phyloP scores from a whole-genome alignment of 2,329 filamentous ascomycete genomes.

The Kalmusia sp. region DNA sequence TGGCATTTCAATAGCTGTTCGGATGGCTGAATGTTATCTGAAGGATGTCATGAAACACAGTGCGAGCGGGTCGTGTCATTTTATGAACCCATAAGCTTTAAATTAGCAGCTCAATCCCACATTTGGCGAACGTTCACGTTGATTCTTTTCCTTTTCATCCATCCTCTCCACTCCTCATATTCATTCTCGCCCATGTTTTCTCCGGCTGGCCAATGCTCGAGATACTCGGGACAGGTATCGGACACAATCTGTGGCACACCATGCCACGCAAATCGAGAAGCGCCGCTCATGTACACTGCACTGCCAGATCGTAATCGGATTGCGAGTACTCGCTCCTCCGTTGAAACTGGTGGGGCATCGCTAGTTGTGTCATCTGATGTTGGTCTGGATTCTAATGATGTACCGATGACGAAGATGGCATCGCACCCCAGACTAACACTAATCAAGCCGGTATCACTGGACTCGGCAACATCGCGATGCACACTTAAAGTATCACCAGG shows the following conservation, averaged over 20 bases:
- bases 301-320: slow-evolving; percentile 77
- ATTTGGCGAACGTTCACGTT: slow-evolving; percentile 95
- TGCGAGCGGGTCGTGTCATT: too few relatives aligned
- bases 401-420: slow-evolving; percentile 83
- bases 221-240: slow-evolving; percentile 76
- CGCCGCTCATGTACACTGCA: slow-evolving; percentile 85
- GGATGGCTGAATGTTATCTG: too few relatives aligned
- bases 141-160: slow-evolving; percentile 87
- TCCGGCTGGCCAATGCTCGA: slow-evolving; percentile 74
- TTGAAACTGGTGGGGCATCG: slow-evolving; percentile 36
- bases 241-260: slow-evolving; percentile 87
- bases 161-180: slow-evolving; percentile 79
- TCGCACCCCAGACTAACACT: slow-evolving; percentile 92
- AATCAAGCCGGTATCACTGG: slow-evolving; percentile 77
- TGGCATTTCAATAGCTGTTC: too few relatives aligned
- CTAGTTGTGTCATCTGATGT: background rate
- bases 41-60: too few relatives aligned
- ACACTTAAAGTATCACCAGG: slow-evolving; percentile 90
- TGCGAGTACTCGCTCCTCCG: slow-evolving; percentile 25
- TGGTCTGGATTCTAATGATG: background rate
- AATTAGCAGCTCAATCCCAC: slow-evolving; percentile 63
- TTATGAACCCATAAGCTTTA: too few relatives aligned
- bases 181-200: slow-evolving; percentile 43
- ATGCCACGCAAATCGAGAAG: slow-evolving; percentile 91
- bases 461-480: slow-evolving; percentile 92